Evolutionary conservation across 139 green algal species (phyloP), one percentile per base, ranked within the genome.

Genomic region (Diplosphaera chodatii): DNA sequence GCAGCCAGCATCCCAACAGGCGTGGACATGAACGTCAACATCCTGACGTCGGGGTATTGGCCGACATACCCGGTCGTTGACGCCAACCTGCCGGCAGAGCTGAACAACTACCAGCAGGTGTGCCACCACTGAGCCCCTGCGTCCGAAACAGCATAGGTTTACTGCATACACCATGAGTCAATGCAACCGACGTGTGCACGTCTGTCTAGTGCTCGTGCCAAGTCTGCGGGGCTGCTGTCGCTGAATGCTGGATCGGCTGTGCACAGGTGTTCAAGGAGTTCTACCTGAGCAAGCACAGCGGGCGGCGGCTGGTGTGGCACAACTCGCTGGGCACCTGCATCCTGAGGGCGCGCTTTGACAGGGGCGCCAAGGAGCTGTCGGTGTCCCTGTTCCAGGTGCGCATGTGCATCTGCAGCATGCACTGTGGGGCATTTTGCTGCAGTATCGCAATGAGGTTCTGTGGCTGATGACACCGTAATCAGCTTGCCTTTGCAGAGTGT

Each of bases 21-120:
- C 32, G 75, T 94, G 18, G 93, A 98, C 72, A 84, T 97, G 74
- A 88, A 69, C 37, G 93, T 98, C 15, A 76, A 86, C 55, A 91
- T 99, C 64, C 86, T 99, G 63, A 99, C 94, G 10, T 87, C 81
- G 20, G 94, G 90, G 28, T 96, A 93, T 84, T 99, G 96, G 96
- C 95, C 96, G 20, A 91, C 85, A 28, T 97, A 99, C 77, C 82
- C 92, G 0, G 41, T 88, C 1, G 40, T 92, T 22, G 90, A 98
- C 34, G 86, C 89, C 62, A 86, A 82, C 40, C 83, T 99, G 29
- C 95, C 95, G 0, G 68, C 82, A 56, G 89, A 95, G 79, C 77
- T 98, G 3, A 75, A 82, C 13, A 18, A 40, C 1, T 87, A 82
- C 48, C 86, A 92, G 80, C 55, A 84, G 34, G 72, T 84, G 29